Percentiles rank a stretch among this genome's conserved stretches.
Evolutionary conservation across 768 basidiomycete species (phyloP).

Genomic region (Boletus reticulatus): DNA sequence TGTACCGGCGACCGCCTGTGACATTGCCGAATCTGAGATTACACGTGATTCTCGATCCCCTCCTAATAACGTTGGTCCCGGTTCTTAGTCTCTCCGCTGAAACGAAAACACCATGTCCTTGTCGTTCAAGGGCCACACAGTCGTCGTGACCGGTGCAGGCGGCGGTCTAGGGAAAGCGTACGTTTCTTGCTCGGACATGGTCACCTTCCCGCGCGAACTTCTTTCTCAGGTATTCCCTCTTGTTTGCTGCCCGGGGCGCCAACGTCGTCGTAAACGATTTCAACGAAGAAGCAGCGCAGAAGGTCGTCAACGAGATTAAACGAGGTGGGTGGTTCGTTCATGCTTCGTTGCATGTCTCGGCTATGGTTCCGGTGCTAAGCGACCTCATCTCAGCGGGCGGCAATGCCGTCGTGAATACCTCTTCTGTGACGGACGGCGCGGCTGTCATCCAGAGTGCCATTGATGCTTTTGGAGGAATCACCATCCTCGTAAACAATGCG

Average conservation of each 20-base stretch:
- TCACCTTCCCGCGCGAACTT: not conserved
- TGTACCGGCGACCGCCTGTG: too few relatives aligned
- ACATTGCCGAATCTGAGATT: not conserved
- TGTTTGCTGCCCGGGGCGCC: constrained; percentile 92
- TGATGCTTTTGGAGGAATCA: constrained; percentile 77
- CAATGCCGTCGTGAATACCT: constrained; percentile 82
- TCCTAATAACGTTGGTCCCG: not conserved
- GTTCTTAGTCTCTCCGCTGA: not conserved
- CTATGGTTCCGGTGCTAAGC: not conserved
- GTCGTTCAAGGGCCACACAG: constrained; percentile 87
- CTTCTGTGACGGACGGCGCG: constrained; percentile 82
- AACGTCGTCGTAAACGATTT: constrained; percentile 97
- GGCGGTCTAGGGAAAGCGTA: constrained; percentile 92
- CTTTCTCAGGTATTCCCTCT: constrained; percentile 70
- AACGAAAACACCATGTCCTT: constrained; percentile 36
- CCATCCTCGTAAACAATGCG: constrained; percentile 95
- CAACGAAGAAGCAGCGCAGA: constrained; percentile 82
- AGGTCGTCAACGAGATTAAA: constrained; percentile 86
- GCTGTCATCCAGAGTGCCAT: constrained; percentile 86
- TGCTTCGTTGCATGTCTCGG: not conserved
- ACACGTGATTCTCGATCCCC: constrained; percentile 11
- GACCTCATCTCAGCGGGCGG: constrained; percentile 65
- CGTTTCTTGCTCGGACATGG: constrained; percentile 28
- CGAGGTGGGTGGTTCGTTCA: constrained; percentile 48
- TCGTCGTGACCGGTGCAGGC: constrained; percentile 93